phyloP scores from a whole-genome alignment of 345 rosid genomes.

The Anacardium occidentale region DNA sequence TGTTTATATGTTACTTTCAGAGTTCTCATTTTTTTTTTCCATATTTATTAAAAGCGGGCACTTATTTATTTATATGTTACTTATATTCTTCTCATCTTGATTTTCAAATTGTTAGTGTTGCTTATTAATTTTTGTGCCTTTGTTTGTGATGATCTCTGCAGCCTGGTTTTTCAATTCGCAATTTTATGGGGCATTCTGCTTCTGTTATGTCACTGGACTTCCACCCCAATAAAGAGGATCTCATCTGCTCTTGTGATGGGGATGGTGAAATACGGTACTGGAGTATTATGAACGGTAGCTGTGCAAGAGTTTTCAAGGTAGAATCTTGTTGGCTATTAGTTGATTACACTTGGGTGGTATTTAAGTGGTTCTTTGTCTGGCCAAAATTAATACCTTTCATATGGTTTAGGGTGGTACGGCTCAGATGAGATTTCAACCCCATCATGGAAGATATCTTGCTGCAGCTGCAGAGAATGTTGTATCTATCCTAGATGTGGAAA shows the following conservation, averaged over 20 bases:
- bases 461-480: slow-evolving; percentile 80
- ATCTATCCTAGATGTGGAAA: slow-evolving; percentile 82
- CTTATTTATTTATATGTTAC: background rate
- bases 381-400: background rate
- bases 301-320: slow-evolving; percentile 81
- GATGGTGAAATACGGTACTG: slow-evolving; percentile 93
- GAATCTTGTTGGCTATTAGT: slow-evolving; percentile 5
- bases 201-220: slow-evolving; percentile 82
- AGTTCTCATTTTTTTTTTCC: background rate
- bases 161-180: slow-evolving; percentile 84
- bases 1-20: background rate
- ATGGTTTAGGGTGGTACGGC: slow-evolving; percentile 71
- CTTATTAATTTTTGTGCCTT: background rate
- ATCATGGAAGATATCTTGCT: slow-evolving; percentile 84
- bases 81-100: background rate
- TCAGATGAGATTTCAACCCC: slow-evolving; percentile 92
- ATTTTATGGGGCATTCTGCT: slow-evolving; percentile 72
- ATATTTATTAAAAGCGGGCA: background rate
- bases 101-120: background rate
- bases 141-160: slow-evolving; percentile 39
- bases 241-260: slow-evolving; percentile 89
- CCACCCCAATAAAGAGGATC: slow-evolving; percentile 88
- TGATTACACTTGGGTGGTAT: background rate
- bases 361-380: slow-evolving; percentile 5
- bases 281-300: slow-evolving; percentile 84